Evolutionary conservation across 495 filamentous ascomycete genomes (phyloP).

Genomic region (Apiosordaria backusii): DNA sequence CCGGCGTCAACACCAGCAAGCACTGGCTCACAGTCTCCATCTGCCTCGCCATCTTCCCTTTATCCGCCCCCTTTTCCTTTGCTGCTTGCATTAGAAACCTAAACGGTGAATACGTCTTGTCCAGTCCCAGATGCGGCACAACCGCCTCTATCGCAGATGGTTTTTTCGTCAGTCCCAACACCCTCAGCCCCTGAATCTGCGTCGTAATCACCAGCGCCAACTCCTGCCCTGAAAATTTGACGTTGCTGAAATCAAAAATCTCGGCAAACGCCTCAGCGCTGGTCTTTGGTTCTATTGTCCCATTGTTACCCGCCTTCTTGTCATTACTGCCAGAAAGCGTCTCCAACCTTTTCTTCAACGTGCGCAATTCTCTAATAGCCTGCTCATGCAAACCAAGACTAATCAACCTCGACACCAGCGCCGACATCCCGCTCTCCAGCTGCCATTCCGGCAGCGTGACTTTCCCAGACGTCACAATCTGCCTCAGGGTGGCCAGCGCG

Average conservation of each 20-base stretch:
- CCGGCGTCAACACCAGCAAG: slow-evolving; percentile 61
- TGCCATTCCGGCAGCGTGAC: slow-evolving; percentile 61
- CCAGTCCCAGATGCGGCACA: slow-evolving; percentile 39
- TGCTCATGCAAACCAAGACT: slow-evolving; percentile 67
- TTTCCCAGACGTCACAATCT: slow-evolving; percentile 49
- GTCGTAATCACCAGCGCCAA: slow-evolving; percentile 49
- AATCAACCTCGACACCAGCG: slow-evolving; percentile 68
- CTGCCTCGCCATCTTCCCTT: slow-evolving; percentile 62
- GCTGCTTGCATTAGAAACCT: slow-evolving; percentile 57
- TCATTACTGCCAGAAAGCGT: slow-evolving; percentile 31
- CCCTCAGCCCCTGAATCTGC: slow-evolving; percentile 51
- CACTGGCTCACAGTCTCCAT: slow-evolving; percentile 67
- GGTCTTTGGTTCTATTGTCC: slow-evolving; percentile 31
- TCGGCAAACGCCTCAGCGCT: slow-evolving; percentile 52
- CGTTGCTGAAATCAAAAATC: slow-evolving; percentile 56
- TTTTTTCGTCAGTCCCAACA: slow-evolving; percentile 49
- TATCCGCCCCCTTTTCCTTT: slow-evolving; percentile 42
- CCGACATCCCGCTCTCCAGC: slow-evolving; percentile 77
- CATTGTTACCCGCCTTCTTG: slow-evolving; percentile 25
- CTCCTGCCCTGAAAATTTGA: slow-evolving; percentile 35
- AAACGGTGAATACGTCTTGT: slow-evolving; percentile 58
- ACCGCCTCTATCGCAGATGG: slow-evolving; percentile 51
- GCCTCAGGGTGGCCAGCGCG: slow-evolving; percentile 66
- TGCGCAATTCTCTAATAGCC: slow-evolving; percentile 72
- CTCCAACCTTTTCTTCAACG: slow-evolving; percentile 61